A percentile compares a stretch with the other conserved stretches of the same genome.
Conservation (phyloP, 2,329 filamentous ascomycete species). For the Sporothrix sp. region DNA sequence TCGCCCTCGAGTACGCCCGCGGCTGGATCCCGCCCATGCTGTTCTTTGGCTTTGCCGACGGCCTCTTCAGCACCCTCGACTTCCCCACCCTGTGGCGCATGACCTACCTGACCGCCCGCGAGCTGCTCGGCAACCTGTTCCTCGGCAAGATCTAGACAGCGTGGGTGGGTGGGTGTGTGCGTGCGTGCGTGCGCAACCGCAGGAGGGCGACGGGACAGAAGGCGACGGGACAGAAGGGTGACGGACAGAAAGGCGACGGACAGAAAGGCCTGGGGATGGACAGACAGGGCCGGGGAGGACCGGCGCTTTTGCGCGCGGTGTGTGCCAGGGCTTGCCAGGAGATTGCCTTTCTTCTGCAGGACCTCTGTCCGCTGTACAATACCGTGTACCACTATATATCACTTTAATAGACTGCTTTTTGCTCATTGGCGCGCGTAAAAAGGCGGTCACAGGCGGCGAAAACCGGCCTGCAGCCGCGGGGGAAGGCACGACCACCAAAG, state of each 20-base stretch:
- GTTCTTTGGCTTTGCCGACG: constrained; percentile 79
- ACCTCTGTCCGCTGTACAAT: neutral
- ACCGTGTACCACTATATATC: neutral
- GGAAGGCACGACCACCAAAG: constrained; percentile 11
- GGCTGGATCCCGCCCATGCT: constrained; percentile 93
- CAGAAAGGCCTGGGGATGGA: too few relatives aligned
- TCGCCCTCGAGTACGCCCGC: constrained; percentile 73
- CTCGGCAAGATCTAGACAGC: constrained; percentile 66
- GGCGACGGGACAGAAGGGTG: neutral
- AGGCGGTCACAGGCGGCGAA: constrained; percentile 14
- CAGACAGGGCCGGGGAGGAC: too few relatives aligned
- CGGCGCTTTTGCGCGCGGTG: too few relatives aligned
- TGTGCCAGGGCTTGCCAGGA: too few relatives aligned
- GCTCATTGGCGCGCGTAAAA: too few relatives aligned
- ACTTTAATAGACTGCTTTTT: neutral
- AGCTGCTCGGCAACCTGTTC: constrained; percentile 67
- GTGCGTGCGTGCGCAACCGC: too few relatives aligned
- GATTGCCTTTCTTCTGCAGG: too few relatives aligned
- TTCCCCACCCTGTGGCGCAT: constrained; percentile 77
- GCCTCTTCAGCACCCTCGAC: constrained; percentile 70
- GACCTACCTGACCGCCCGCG: constrained; percentile 58
- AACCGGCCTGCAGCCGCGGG: constrained; percentile 7
- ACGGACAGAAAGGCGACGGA: too few relatives aligned
- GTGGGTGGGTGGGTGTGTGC: too few relatives aligned
- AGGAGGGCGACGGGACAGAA: too few relatives aligned